A percentile compares a stretch with the other conserved stretches of the same genome.
Evolutionary conservation across 305 asterid genomes (phyloP).

Genomic region (Euphrasia arctica): DNA sequence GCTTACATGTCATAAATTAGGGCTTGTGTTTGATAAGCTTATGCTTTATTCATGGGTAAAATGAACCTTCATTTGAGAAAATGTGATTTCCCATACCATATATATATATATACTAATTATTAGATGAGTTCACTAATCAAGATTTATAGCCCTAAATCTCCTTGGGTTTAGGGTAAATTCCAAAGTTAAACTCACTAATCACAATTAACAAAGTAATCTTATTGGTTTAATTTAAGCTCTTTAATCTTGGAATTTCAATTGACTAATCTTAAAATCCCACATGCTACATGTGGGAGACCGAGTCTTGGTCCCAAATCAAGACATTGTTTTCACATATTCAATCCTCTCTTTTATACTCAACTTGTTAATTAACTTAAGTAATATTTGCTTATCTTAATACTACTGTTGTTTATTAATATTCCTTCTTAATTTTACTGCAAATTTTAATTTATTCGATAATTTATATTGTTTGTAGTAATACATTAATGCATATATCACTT

Average conservation of each 20-base stretch:
- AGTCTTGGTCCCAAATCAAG: constrained; percentile 36
- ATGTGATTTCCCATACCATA: neutral
- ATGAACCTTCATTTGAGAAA: constrained; percentile 1
- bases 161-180: constrained; percentile 37
- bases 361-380: constrained; percentile 28
- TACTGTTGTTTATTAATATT: too few species aligned
- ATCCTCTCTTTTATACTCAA: constrained; percentile 31
- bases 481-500: too few species aligned
- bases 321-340: constrained; percentile 38
- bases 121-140: neutral
- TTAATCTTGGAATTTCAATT: constrained; percentile 30
- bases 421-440: too few species aligned
- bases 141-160: constrained; percentile 12
- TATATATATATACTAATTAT: neutral
- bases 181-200: constrained; percentile 24
- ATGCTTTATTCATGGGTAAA: neutral
- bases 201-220: constrained; percentile 35
- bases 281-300: constrained; percentile 81
- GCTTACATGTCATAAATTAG: constrained; percentile 35
- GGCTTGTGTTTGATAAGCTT: constrained; percentile 29
- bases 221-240: constrained; percentile 54
- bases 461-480: too few species aligned
- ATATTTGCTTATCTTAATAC: constrained; percentile 17
- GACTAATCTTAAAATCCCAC: constrained; percentile 56
- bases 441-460: too few species aligned